Evolutionary conservation across 495 filamentous ascomycete species (phyloP).

Genomic region (Achaetomiella virescens): DNA sequence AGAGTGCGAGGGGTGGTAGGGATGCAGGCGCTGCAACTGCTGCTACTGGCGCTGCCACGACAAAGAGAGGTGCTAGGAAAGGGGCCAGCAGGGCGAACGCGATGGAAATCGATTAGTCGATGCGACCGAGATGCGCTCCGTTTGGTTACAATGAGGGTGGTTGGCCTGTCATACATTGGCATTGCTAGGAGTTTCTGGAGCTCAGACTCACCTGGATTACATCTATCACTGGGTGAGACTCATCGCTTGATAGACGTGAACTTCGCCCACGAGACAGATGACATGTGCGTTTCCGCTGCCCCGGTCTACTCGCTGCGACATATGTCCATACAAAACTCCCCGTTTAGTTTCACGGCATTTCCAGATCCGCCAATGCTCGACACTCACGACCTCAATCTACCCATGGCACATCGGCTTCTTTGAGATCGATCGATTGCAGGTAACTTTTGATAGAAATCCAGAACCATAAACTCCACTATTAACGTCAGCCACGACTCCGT

Average conservation of each 20-base stretch:
- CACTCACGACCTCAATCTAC: not conserved
- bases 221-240: too few relatives aligned
- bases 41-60: not conserved
- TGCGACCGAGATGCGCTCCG: not conserved
- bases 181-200: too few relatives aligned
- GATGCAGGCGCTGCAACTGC: constrained; percentile 6
- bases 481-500: not conserved
- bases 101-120: constrained; percentile 8
- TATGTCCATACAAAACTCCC: not conserved
- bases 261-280: too few relatives aligned
- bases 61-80: not conserved
- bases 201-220: too few relatives aligned
- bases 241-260: too few relatives aligned
- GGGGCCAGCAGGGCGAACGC: not conserved
- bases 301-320: too few relatives aligned
- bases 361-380: not conserved
- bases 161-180: too few relatives aligned
- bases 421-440: not conserved
- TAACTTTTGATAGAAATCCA: constrained; percentile 12
- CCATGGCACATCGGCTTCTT: not conserved
- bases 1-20: constrained; percentile 13
- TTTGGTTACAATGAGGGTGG: too few relatives aligned
- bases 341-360: not conserved
- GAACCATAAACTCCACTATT: not conserved
- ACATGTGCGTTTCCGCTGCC: too few relatives aligned